phyloP scores from a whole-genome alignment of 768 basidiomycete genomes.

The Rossbeevera mucosa region DNA sequence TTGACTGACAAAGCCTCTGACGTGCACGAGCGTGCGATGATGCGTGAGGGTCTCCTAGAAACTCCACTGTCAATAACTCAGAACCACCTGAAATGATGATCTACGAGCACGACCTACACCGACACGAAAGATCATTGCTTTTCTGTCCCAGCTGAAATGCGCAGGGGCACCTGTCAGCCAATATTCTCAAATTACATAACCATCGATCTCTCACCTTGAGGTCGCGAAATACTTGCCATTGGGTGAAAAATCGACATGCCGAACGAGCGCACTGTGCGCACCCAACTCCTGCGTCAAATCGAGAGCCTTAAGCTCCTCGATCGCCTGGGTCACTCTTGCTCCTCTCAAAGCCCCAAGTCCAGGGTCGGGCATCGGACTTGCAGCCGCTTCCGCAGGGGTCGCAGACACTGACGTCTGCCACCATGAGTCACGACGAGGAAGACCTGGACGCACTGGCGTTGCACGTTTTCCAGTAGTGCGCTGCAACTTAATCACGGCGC shows the following conservation, averaged over 20 bases:
- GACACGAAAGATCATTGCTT: conserved; percentile 44
- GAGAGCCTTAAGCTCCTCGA: conserved; percentile 39
- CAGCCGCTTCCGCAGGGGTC: neutral
- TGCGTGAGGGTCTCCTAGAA: conserved; percentile 37
- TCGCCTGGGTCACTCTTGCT: conserved; percentile 35
- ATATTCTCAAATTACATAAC: neutral
- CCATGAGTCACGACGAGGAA: conserved; percentile 26
- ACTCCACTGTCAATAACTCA: neutral
- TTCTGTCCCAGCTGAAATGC: conserved; percentile 43
- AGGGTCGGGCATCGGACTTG: conserved; percentile 18
- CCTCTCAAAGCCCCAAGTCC: conserved; percentile 29
- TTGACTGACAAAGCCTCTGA: conserved; percentile 48
- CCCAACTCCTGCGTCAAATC: conserved; percentile 35
- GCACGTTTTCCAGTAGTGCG: conserved; percentile 25
- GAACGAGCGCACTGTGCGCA: conserved; percentile 45
- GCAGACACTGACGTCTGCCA: conserved; percentile 17
- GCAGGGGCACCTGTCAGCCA: neutral
- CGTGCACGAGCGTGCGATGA: conserved; percentile 46
- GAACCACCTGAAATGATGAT: neutral
- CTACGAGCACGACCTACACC: conserved; percentile 29
- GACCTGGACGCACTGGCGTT: conserved; percentile 16
- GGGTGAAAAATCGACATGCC: conserved; percentile 55
- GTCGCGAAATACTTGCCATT: conserved; percentile 52
- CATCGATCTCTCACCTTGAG: conserved; percentile 35
- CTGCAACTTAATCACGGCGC: conserved; percentile 40